Evolutionary conservation across 768 basidiomycete genomes (phyloP).

Genomic region (Termitomyces titanicus): DNA sequence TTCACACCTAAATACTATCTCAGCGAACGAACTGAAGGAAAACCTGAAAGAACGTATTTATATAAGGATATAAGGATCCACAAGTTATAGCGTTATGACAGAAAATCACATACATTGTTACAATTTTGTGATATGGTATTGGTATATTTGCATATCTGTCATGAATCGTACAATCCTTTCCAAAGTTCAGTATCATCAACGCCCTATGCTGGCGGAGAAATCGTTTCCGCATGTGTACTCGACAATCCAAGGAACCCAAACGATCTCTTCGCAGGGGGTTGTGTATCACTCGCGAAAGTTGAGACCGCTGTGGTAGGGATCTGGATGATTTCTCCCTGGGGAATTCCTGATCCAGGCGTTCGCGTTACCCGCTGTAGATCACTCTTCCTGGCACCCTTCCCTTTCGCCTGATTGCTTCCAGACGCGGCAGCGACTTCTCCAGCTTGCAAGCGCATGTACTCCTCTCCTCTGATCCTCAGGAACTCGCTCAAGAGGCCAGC

Average conservation of each 20-base stretch:
- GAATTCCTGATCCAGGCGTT: background rate
- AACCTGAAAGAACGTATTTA: background rate
- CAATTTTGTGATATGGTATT: too few relatives aligned
- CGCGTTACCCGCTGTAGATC: slow-evolving; percentile 24
- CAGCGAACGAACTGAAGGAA: background rate
- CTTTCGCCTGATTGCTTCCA: slow-evolving; percentile 1
- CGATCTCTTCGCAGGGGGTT: background rate
- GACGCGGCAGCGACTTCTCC: slow-evolving; percentile 19
- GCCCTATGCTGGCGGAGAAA: background rate
- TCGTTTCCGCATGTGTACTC: background rate
- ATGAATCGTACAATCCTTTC: background rate
- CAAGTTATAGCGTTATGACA: background rate
- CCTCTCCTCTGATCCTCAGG: slow-evolving; percentile 72
- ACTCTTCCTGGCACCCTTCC: slow-evolving; percentile 23
- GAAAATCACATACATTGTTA: background rate
- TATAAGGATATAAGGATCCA: background rate
- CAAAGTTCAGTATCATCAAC: background rate
- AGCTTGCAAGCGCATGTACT: slow-evolving; percentile 53
- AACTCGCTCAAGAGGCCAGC: slow-evolving; percentile 84
- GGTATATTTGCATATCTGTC: background rate
- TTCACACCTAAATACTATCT: background rate
- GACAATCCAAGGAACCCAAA: background rate
- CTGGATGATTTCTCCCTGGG: background rate
- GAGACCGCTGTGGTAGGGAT: background rate
- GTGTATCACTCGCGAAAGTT: background rate